Evolutionary conservation across 805 yeast species (phyloP).

Genomic region (Phaffomyces opuntiae): DNA sequence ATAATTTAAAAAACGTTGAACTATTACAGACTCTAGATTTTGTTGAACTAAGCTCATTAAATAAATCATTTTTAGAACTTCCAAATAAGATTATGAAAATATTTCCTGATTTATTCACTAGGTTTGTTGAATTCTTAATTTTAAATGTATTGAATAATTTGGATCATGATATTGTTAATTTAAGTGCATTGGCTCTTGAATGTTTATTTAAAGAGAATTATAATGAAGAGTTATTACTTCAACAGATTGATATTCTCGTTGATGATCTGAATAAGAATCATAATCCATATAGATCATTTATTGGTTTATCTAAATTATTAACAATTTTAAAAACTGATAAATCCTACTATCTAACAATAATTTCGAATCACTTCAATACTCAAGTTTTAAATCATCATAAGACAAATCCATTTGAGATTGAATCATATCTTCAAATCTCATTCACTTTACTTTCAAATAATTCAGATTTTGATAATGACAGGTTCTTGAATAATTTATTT

Average conservation of each 20-base stretch:
- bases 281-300: conserved; percentile 11
- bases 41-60: conserved; percentile 36
- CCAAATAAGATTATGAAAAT: conserved; percentile 24
- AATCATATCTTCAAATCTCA: conserved; percentile 22
- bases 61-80: conserved; percentile 33
- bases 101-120: conserved; percentile 16
- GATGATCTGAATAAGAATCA: too few relatives aligned
- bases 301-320: conserved; percentile 16
- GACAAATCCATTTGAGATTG: conserved; percentile 15
- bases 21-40: conserved; percentile 57
- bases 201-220: conserved; percentile 7
- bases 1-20: conserved; percentile 33
- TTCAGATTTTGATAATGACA: background rate
- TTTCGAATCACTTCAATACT: conserved; percentile 1
- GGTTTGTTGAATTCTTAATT: conserved; percentile 29
- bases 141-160: conserved; percentile 26
- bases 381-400: conserved; percentile 19
- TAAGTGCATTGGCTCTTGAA: conserved; percentile 34
- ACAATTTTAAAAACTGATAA: conserved; percentile 5
- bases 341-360: background rate
- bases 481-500: conserved; percentile 14
- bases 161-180: conserved; percentile 35
- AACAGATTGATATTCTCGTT: too few relatives aligned
- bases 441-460: conserved; percentile 5
- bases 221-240: background rate